Evolutionary conservation across 805 yeast genomes (phyloP).

Genomic region (Naumovozyma castellii): DNA sequence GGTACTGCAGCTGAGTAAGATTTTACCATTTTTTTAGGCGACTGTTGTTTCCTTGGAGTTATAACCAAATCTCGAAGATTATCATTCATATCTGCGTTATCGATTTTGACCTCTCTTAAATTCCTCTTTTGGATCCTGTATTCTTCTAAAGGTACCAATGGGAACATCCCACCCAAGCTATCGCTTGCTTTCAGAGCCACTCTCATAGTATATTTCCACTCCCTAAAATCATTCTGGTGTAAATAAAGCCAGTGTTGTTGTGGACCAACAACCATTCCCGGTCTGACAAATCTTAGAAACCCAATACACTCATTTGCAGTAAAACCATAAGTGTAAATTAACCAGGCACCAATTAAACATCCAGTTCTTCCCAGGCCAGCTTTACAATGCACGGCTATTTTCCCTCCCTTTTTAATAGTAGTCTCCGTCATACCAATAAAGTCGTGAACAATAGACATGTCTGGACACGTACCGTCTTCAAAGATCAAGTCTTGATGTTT

Average conservation of each 20-base stretch:
- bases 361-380: constrained; percentile 98
- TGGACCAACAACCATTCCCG: constrained; percentile 99
- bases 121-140: constrained; percentile 44
- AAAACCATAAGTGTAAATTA: constrained; percentile 92
- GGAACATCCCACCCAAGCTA: constrained; percentile 56
- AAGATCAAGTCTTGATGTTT: constrained; percentile 92
- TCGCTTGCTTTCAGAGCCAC: constrained; percentile 58
- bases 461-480: constrained; percentile 97
- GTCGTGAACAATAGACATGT: constrained; percentile 82
- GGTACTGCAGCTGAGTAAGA: constrained; percentile 49
- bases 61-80: constrained; percentile 15
- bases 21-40: constrained; percentile 27
- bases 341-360: constrained; percentile 92
- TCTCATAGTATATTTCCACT: constrained; percentile 90
- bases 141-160: constrained; percentile 54
- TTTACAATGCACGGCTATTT: constrained; percentile 97
- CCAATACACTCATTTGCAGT: constrained; percentile 96
- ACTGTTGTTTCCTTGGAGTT: constrained; percentile 27
- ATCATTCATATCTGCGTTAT: constrained; percentile 8
- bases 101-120: constrained; percentile 28
- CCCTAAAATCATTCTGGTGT: constrained; percentile 92
- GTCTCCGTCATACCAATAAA: constrained; percentile 94
- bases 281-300: constrained; percentile 90
- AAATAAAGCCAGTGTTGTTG: constrained; percentile 98
- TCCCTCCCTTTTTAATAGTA: constrained; percentile 74